Percentiles rank a stretch among this genome's conserved stretches.
These are phyloP conservation scores for Penicillium cosmopolitanum DNA, from an alignment of 495 filamentous ascomycete genomes.

Conservation along the genomic window DNA sequence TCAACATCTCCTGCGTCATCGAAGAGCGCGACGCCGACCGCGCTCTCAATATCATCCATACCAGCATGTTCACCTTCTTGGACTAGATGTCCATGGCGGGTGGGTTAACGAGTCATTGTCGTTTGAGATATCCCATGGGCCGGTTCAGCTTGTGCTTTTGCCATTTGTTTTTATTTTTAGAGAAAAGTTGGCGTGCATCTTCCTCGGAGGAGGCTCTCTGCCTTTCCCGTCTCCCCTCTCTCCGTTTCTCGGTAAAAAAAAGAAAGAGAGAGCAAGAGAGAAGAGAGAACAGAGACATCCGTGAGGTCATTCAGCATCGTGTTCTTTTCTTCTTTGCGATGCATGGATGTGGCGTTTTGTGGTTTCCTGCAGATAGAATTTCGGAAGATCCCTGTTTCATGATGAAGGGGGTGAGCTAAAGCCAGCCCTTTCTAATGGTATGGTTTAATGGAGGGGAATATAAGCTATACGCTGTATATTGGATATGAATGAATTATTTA, in stretches of 20 bases:
- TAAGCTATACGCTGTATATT: background rate
- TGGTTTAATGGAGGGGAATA: background rate
- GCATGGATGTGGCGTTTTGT: conserved; percentile 27
- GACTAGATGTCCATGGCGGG: conserved; percentile 35
- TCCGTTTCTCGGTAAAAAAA: background rate
- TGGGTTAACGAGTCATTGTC: conserved; percentile 19
- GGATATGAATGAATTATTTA: too few species aligned
- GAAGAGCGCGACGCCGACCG: conserved; percentile 86
- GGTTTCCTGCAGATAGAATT: conserved; percentile 16
- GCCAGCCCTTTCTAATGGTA: background rate
- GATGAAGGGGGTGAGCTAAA: conserved; percentile 12
- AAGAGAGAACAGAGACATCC: background rate
- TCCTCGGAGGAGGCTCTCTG: background rate
- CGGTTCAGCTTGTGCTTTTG: conserved; percentile 12
- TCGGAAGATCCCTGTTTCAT: conserved; percentile 17
- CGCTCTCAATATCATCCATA: conserved; percentile 93
- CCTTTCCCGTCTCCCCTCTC: background rate
- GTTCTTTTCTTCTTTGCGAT: conserved; percentile 19
- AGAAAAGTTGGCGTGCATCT: conserved; percentile 30
- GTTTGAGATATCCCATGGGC: conserved; percentile 35
- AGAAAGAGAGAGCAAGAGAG: background rate
- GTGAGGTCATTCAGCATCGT: conserved; percentile 17
- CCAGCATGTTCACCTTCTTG: conserved; percentile 76
- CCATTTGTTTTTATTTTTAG: conserved; percentile 15
- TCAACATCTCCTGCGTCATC: conserved; percentile 98